These are phyloP conservation scores for Eucalyptus marginata DNA, from an alignment of 345 rosid genomes.

Conservation along the genomic window DNA sequence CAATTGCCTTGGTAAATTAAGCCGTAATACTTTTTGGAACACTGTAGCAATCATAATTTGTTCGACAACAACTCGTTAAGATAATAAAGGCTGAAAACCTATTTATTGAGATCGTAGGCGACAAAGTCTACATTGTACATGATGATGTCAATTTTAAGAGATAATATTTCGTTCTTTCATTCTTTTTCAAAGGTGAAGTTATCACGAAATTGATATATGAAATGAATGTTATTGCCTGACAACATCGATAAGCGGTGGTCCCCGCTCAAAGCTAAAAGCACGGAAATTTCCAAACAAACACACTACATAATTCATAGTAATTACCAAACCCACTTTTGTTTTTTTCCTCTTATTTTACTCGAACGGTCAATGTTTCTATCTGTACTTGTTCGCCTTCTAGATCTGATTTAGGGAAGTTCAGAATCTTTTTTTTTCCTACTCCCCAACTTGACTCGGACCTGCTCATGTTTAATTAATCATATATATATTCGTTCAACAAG, in stretches of 20 bases:
- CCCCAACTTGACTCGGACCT: neutral
- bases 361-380: neutral
- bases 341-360: neutral
- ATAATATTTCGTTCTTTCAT: neutral
- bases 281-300: neutral
- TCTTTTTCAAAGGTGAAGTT: neutral
- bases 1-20: too few relatives aligned
- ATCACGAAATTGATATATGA: neutral
- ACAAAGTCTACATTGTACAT: neutral
- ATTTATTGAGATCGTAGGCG: neutral
- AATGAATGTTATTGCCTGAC: neutral
- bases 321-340: neutral
- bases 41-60: too few relatives aligned
- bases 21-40: too few relatives aligned
- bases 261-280: neutral
- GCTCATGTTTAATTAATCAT: neutral
- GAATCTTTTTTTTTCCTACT: neutral
- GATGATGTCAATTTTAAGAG: neutral
- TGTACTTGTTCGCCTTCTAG: neutral
- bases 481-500: too few relatives aligned
- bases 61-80: too few relatives aligned
- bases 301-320: neutral
- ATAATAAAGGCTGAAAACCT: neutral
- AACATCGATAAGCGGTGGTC: neutral
- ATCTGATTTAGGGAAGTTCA: neutral